Evolutionary conservation across 768 basidiomycete species (phyloP).

Genomic region (Cystobasidiopsis lactophilus): DNA sequence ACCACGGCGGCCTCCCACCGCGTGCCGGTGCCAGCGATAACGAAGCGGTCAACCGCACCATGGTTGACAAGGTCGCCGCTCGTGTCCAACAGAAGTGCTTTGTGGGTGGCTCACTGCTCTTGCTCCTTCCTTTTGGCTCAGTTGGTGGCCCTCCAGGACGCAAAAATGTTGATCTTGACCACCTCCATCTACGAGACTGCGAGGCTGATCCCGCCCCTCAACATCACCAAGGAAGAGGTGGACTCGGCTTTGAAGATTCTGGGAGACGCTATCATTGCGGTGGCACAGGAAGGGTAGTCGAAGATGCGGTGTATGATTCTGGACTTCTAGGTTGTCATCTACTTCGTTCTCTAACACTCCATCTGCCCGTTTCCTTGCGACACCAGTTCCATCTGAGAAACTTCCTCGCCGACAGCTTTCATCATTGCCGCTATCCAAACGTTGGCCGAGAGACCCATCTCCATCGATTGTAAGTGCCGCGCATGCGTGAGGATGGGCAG

Average conservation of each 20-base stretch:
- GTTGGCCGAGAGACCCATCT: conserved; percentile 32
- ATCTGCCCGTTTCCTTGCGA: conserved; percentile 7
- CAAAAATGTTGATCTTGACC: conserved; percentile 70
- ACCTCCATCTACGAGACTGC: conserved; percentile 59
- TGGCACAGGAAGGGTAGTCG: conserved; percentile 14
- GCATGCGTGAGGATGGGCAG: conserved; percentile 88
- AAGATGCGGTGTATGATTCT: background rate
- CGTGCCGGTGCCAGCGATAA: conserved; percentile 27
- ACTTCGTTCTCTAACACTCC: background rate
- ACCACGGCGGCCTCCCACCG: conserved; percentile 26
- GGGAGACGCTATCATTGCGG: conserved; percentile 14
- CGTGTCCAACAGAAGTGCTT: conserved; percentile 41
- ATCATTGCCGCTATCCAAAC: conserved; percentile 72
- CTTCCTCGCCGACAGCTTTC: conserved; percentile 36
- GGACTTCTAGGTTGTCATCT: background rate
- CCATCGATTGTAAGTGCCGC: conserved; percentile 40
- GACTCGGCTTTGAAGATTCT: conserved; percentile 19
- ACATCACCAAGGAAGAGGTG: conserved; percentile 53
- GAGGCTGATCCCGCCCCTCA: conserved; percentile 71
- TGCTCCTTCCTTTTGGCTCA: background rate
- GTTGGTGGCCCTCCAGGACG: background rate
- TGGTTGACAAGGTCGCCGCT: conserved; percentile 19
- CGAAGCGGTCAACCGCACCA: conserved; percentile 20
- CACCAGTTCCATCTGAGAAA: conserved; percentile 20
- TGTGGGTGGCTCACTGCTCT: background rate